phyloP scores from a whole-genome alignment of 352 stramenopile species.

The Pythium guiyangense region DNA sequence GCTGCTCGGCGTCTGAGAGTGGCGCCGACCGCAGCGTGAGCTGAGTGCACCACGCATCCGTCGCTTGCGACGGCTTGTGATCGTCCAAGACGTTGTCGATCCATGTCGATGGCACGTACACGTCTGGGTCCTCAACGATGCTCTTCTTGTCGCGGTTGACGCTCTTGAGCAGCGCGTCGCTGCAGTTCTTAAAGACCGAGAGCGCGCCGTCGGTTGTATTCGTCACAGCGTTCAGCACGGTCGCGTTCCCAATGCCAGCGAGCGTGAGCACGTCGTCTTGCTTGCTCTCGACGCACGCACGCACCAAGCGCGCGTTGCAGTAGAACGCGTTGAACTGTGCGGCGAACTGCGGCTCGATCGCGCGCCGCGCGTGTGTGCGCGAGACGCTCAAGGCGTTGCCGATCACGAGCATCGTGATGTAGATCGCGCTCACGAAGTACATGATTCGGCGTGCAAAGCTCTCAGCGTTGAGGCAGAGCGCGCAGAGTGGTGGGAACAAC shows the following conservation, averaged over 20 bases:
- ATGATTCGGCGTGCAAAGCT: not conserved
- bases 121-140: not conserved
- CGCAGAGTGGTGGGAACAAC: not conserved
- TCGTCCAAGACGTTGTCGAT: not conserved
- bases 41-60: not conserved
- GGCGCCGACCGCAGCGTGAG: too few species aligned
- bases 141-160: not conserved
- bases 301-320: not conserved
- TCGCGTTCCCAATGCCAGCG: not conserved
- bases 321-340: constrained; percentile 3
- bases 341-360: constrained; percentile 1
- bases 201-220: not conserved
- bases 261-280: not conserved
- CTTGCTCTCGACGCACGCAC: not conserved
- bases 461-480: not conserved
- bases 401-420: not conserved
- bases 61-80: not conserved
- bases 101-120: not conserved
- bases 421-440: not conserved
- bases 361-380: too few species aligned
- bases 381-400: not conserved
- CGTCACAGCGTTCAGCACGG: not conserved
- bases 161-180: not conserved
- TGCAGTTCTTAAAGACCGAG: not conserved
- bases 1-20: not conserved